These are phyloP conservation scores for Aspergillus persii DNA, from an alignment of 2,329 filamentous ascomycete genomes.

Conservation along the genomic window DNA sequence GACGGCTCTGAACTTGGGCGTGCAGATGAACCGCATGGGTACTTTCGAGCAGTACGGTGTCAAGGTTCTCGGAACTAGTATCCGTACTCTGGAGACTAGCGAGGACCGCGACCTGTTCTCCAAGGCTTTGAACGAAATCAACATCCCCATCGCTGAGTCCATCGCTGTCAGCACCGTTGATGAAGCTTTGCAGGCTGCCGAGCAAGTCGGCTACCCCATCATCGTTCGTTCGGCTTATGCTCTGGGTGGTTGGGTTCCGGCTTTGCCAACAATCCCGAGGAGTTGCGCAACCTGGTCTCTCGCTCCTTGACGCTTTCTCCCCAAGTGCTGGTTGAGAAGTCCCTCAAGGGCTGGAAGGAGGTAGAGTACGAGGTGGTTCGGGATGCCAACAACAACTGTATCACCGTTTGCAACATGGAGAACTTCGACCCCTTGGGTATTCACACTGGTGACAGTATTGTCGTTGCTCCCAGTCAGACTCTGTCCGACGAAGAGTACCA, in stretches of 20 bases:
- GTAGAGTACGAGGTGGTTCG: constrained; percentile 98
- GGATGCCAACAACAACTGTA: constrained; percentile 97
- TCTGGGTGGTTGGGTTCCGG: constrained; percentile 92
- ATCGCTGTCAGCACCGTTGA: constrained; percentile 90
- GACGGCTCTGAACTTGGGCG: constrained; percentile 93
- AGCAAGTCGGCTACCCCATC: constrained; percentile 89
- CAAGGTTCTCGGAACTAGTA: constrained; percentile 91
- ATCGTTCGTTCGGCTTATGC: constrained; percentile 97
- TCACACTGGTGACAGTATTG: constrained; percentile 97
- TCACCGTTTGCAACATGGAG: constrained; percentile 98
- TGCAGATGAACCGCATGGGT: constrained; percentile 94
- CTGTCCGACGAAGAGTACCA: constrained; percentile 98
- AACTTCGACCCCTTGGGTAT: constrained; percentile 98
- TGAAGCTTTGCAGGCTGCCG: constrained; percentile 83
- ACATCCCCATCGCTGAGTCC: constrained; percentile 95
- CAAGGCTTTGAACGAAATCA: constrained; percentile 92
- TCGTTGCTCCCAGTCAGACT: constrained; percentile 94
- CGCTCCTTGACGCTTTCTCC: constrained; percentile 89
- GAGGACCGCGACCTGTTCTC: constrained; percentile 96
- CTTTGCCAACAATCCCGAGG: constrained; percentile 90
- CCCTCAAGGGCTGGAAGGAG: constrained; percentile 99
- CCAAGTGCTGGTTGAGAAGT: constrained; percentile 97
- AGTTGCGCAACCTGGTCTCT: constrained; percentile 89
- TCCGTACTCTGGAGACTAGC: constrained; percentile 88
- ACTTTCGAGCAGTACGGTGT: constrained; percentile 94